Base-by-base conservation (phyloP, 1,284 basidiomycete genomes). In the Erythrobasidium hasegawianum region DNA sequence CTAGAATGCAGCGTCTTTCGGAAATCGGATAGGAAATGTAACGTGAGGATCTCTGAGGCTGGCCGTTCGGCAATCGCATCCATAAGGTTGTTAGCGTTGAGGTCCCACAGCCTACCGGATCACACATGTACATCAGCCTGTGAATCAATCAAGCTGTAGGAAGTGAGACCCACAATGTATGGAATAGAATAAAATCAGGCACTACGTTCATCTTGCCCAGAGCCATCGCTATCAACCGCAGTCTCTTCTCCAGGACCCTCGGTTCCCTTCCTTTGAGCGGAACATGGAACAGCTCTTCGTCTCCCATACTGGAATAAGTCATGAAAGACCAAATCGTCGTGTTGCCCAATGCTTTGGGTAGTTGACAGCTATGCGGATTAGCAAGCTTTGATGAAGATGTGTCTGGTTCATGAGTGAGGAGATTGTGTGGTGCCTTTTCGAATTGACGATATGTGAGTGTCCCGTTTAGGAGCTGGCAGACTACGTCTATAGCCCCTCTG, bases 241-340 rank as follows among this genome's bases (percentile, higher is more conserved):
- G 33, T n/a, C 59, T 39, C 18, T 39, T 16, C 18, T 53, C 24
- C 41, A 53, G 53, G 1, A 24, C 39, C 16, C 59, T 52, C 11
- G 50, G 59, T 27, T 43, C 29, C 3, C 43, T 52, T 55, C 54
- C 59, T 4, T 53, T 40, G 13, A 61, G 18, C 18, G 52, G 29
- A 16, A 39, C 52, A 2, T 26, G 29, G n/a, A 61, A 61, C 16
- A 52, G 52, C 24, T 61, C 47, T 53, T 61, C 59, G 13, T 49
- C 53, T 2, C 49, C 59, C 5, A 61, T 38, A 22, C 52, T 40
- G 20, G 27, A 38, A 40, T 61, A 61, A 13, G 49, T 61, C 59
- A 61, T 61, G 33, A 61, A 61, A 14, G 29, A 38, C 59, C 59
- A 61, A 3, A 61, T 61, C 24, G 22, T 9, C 24, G 59, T 61